phyloP scores from a whole-genome alignment of 305 asterid genomes.

The Fraxinus xanthoxyloides region DNA sequence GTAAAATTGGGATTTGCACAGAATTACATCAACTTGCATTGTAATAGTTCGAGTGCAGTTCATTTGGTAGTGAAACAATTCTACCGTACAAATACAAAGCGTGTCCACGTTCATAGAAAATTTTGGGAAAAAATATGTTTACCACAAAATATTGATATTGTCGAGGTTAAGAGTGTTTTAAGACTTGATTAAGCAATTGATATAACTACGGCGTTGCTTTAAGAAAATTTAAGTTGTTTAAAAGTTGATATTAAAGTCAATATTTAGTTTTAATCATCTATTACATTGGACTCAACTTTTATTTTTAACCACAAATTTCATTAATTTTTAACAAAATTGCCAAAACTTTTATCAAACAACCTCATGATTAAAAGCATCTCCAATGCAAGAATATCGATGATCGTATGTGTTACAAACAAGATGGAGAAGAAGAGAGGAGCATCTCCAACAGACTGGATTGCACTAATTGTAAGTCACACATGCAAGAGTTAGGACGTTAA shows the following conservation, averaged over 20 bases:
- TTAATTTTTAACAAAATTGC: no score
- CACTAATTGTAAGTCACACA: not conserved
- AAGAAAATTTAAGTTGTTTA: not conserved
- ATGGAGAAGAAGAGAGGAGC: not conserved
- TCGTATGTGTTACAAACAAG: not conserved
- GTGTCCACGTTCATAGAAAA: not conserved
- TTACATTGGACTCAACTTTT: not conserved
- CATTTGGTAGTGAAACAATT: not conserved
- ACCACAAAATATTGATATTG: not conserved
- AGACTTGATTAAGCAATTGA: not conserved
- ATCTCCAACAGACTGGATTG: not conserved
- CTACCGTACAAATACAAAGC: not conserved
- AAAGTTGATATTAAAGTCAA: no score
- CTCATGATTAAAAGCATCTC: not conserved
- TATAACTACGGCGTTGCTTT: not conserved
- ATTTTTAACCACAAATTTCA: no score
- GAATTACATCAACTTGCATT: not conserved
- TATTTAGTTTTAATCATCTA: no score
- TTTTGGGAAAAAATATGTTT: not conserved
- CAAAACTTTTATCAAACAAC: not conserved
- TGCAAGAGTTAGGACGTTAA: not conserved
- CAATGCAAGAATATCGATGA: not conserved
- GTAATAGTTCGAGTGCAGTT: not conserved
- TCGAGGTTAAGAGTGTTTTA: not conserved
- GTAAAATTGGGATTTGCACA: not conserved